Evolutionary conservation across 371 early-diverging fungal genomes (phyloP), one percentile per base, ranked within the genome.

Genomic region (Zopfochytrium polystomum): DNA sequence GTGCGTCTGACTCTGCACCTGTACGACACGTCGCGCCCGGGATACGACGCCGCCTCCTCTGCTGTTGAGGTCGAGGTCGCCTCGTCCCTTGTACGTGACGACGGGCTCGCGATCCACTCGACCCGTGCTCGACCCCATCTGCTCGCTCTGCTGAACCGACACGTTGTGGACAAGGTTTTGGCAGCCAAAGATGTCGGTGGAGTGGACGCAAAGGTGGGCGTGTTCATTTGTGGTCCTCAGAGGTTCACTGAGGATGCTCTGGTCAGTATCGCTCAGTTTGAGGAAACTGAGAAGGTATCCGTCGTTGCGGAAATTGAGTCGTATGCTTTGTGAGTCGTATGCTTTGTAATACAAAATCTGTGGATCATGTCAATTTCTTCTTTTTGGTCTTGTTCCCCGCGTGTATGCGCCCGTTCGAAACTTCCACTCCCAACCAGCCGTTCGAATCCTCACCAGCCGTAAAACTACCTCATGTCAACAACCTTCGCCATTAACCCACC

Each of bases 151-250:
- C 35, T 53, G 46, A 31, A 43, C 26, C 26, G 52, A 20, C 42
- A 31, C 22, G 35, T 25, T 5, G 32, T 48, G 1, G 15, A 20
- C 7, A 5, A 6, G 20, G 26, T n/a, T 9, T 20, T 29, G 22
- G 51, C 22, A 34, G 29, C 42, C 7, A 30, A 29, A 18, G 45
- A 54, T 31, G 42, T 49, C 9, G 47, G 25, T n/a, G 47, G 22
- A 47, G 47, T 13, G 7, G 18, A 18, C 11, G 38, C 22, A 7
- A 11, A 18, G 7, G 38, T 52, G 7, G 48, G 65, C 7, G 51
- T 64, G 31, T 64, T 64, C 30, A 44, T 57, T 15, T 64, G 65
- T 29, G 58, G 58, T 26, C 58, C 59, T 5, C 20, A 22, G 18
- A 59, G 52, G 6, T 58, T 59, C 52, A 33, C 55, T 1, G n/a